These are phyloP conservation scores for Skeletonema menzelii DNA, from an alignment of 108 stramenopile genomes.

Conservation along the genomic window DNA sequence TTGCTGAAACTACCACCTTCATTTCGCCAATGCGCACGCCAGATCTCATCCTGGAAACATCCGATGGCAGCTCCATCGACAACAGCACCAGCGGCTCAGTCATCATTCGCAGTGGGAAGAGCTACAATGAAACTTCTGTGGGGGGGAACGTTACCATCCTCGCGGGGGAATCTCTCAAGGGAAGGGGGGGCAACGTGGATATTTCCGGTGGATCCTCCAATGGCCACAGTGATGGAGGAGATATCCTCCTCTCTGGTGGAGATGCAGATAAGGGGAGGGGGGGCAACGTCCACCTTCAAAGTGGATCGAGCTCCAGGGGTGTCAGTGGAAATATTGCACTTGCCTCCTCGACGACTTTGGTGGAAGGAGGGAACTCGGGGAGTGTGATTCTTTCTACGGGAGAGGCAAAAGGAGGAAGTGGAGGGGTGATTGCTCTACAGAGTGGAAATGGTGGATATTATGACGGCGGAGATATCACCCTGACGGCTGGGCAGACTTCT, in stretches of 20 bases:
- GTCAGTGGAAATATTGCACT: constrained; percentile 18
- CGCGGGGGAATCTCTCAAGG: not conserved
- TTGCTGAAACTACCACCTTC: not conserved
- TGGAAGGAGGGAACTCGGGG: constrained; percentile 39
- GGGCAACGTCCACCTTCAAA: constrained; percentile 10
- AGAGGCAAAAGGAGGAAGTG: constrained; percentile 37
- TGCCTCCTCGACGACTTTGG: constrained; percentile 5
- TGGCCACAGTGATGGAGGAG: constrained; percentile 39
- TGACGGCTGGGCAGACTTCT: constrained; percentile 45
- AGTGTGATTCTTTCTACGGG: constrained; percentile 48
- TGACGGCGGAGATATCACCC: constrained; percentile 39
- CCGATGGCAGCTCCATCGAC: not conserved
- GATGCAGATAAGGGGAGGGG: constrained; percentile 40
- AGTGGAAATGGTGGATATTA: constrained; percentile 43
- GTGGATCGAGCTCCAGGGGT: constrained; percentile 28
- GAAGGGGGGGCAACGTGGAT: not conserved
- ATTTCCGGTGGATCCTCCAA: constrained; percentile 22
- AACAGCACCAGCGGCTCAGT: not conserved
- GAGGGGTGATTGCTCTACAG: constrained; percentile 31
- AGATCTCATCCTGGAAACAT: not conserved
- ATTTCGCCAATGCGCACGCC: not conserved
- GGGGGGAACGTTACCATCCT: constrained; percentile 9
- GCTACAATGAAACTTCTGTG: not conserved
- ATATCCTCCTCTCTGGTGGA: constrained; percentile 12
- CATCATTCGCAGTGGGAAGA: not conserved